Percentiles rank a stretch among this genome's conserved stretches.
phyloP scores from a whole-genome alignment of 2,329 filamentous ascomycete species.

The Xylogone sp. region DNA sequence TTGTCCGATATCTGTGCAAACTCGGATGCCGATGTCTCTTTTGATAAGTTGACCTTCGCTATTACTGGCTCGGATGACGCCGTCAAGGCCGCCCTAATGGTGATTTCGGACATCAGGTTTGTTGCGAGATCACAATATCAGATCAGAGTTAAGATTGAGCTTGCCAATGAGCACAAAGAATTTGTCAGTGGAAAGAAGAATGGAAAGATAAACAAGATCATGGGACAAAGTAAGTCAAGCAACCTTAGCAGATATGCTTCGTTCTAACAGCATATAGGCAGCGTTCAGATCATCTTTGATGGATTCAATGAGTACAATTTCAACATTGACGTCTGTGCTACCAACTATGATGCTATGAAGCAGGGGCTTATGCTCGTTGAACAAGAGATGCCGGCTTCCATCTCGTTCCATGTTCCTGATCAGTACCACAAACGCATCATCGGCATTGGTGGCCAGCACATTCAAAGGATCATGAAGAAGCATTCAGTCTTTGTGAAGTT shows the following conservation, averaged over 20 bases:
- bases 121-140: conserved; percentile 84
- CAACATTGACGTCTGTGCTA: conserved; percentile 95
- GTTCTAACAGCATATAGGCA: conserved; percentile 46
- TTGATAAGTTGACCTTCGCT: conserved; percentile 90
- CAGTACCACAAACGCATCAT: conserved; percentile 99
- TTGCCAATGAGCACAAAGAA: conserved; percentile 98
- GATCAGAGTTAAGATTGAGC: conserved; percentile 96
- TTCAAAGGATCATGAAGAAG: conserved; percentile 99
- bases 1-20: conserved; percentile 94
- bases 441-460: conserved; percentile 95
- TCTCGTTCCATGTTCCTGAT: conserved; percentile 98
- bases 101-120: conserved; percentile 88
- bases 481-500: conserved; percentile 99
- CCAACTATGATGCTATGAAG: conserved; percentile 90
- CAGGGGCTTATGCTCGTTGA: conserved; percentile 90
- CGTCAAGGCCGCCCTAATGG: conserved; percentile 90
- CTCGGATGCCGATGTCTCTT: conserved; percentile 90
- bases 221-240: conserved; percentile 78
- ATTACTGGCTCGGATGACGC: conserved; percentile 95
- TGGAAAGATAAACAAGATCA: conserved; percentile 99
- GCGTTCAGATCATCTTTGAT: conserved; percentile 98
- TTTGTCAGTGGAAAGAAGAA: conserved; percentile 99
- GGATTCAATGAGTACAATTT: conserved; percentile 99
- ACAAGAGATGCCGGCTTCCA: conserved; percentile 98
- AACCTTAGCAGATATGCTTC: neutral